phyloP scores from a whole-genome alignment of 1,284 basidiomycete genomes.

The Moniliophthora roreri region DNA sequence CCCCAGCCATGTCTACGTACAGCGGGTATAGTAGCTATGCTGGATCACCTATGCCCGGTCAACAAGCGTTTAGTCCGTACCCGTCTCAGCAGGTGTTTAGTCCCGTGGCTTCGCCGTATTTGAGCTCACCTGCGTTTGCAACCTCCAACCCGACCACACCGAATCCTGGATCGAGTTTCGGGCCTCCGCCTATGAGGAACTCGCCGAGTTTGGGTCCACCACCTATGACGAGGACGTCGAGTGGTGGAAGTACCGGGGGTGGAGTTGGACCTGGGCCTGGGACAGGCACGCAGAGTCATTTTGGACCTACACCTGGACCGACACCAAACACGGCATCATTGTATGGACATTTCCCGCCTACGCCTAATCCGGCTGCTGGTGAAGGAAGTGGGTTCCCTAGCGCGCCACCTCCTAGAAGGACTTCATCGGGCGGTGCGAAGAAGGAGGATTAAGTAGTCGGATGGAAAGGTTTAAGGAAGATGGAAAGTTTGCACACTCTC shows the following conservation, averaged over 20 bases:
- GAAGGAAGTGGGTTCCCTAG: constrained; percentile 26
- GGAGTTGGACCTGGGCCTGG: neutral
- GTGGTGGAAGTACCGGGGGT: neutral
- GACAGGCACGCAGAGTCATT: constrained; percentile 4
- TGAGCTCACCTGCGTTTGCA: constrained; percentile 26
- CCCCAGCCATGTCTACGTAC: constrained; percentile 8
- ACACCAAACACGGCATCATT: constrained; percentile 24
- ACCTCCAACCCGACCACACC: constrained; percentile 29
- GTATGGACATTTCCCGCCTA: constrained; percentile 36
- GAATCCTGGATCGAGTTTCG: constrained; percentile 8
- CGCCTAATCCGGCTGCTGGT: constrained; percentile 33
- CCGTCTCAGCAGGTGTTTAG: constrained; percentile 25
- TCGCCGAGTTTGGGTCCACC: constrained; percentile 4
- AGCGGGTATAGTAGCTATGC: constrained; percentile 30
- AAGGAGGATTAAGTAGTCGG: constrained; percentile 41
- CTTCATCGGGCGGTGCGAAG: constrained; percentile 24
- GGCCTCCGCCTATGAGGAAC: constrained; percentile 11
- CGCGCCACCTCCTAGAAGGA: constrained; percentile 29
- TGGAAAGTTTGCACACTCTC: neutral
- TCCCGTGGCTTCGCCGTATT: constrained; percentile 28
- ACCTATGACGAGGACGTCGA: neutral
- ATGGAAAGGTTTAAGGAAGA: neutral
- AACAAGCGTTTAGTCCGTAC: neutral
- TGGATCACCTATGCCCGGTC: constrained; percentile 32
- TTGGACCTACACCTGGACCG: constrained; percentile 17